Conservation (phyloP, 805 yeast species). For the Grigorovia humatica region DNA sequence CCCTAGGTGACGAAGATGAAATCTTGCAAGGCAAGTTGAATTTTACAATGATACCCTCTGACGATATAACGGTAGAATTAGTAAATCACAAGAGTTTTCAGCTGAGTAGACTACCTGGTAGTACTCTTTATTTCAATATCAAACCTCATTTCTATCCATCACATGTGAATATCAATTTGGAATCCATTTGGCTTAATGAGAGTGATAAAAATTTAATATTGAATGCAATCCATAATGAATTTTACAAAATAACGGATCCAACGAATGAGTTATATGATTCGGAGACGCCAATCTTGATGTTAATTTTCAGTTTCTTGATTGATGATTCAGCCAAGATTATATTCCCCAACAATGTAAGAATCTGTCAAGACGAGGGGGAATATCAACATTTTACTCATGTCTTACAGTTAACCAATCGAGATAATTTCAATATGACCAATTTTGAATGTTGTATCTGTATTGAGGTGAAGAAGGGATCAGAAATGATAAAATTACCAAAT, state of each 20-base stretch:
- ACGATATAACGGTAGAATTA: conserved; percentile 8
- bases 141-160: conserved; percentile 13
- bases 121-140: conserved; percentile 11
- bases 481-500: conserved; percentile 25
- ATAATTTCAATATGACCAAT: conserved; percentile 29
- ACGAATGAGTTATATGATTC: conserved; percentile 12
- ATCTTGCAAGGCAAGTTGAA: conserved; percentile 10
- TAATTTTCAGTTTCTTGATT: conserved; percentile 34
- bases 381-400: conserved; percentile 12
- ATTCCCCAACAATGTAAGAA: conserved; percentile 5
- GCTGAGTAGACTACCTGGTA: conserved; percentile 9
- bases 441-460: conserved; percentile 51
- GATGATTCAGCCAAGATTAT: conserved; percentile 14
- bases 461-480: conserved; percentile 35
- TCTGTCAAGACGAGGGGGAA: conserved; percentile 10
- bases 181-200: conserved; percentile 28
- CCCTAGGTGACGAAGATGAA: neutral
- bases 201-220: conserved; percentile 10
- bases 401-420: conserved; percentile 15
- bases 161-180: conserved; percentile 8
- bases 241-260: conserved; percentile 25
- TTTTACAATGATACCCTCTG: conserved; percentile 10
- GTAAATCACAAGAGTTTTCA: conserved; percentile 4
- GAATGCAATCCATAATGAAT: conserved; percentile 20
- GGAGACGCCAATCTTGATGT: conserved; percentile 30